These are phyloP conservation scores for Takashimella tepidaria DNA, from an alignment of 1,284 basidiomycete genomes.

Conservation along the genomic window DNA sequence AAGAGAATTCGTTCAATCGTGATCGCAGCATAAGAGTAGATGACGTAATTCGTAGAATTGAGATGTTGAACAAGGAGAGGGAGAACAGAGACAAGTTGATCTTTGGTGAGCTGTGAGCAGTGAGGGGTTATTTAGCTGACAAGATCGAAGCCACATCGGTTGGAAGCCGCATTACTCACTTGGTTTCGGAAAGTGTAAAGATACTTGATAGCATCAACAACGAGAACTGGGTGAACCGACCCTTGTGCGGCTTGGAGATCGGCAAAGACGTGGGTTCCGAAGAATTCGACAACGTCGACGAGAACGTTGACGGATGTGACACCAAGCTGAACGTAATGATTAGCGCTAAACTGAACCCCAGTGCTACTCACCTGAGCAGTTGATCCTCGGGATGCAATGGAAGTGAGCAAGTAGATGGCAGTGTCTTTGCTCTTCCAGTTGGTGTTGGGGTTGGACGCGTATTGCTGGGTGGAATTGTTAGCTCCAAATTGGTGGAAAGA, in stretches of 20 bases:
- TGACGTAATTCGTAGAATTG: conserved; percentile 72
- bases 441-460: conserved; percentile 56
- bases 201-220: conserved; percentile 94
- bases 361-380: conserved; percentile 67
- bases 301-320: conserved; percentile 89
- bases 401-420: conserved; percentile 89
- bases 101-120: conserved; percentile 71
- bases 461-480: conserved; percentile 46
- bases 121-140: background rate
- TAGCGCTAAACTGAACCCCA: no score
- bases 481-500: background rate
- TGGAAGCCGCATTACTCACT: conserved; percentile 54
- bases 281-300: conserved; percentile 92
- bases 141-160: no score
- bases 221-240: conserved; percentile 78
- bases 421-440: conserved; percentile 95
- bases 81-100: conserved; percentile 85
- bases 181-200: conserved; percentile 93
- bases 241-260: conserved; percentile 73
- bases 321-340: conserved; percentile 63
- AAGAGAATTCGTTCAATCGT: conserved; percentile 84
- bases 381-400: conserved; percentile 80
- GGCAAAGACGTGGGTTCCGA: conserved; percentile 82
- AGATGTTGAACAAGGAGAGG: conserved; percentile 85
- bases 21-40: conserved; percentile 56